phyloP scores from a whole-genome alignment of 768 basidiomycete species.

The Lactifluus volemus region DNA sequence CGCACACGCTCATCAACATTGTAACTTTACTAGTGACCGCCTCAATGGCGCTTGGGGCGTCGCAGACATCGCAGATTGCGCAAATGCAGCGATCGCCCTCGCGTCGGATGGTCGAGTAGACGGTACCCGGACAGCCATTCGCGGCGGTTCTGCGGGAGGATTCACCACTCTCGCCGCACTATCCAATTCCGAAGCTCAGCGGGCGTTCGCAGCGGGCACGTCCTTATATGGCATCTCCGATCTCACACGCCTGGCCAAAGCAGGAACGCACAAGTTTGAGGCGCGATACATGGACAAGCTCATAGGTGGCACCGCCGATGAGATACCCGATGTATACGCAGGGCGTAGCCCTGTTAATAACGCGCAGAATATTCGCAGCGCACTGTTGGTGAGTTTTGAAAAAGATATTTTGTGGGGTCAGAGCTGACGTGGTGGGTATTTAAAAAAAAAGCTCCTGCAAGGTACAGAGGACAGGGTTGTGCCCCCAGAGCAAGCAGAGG shows the following conservation, averaged over 20 bases:
- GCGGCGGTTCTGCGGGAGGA: conserved; percentile 51
- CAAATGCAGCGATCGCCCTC: conserved; percentile 44
- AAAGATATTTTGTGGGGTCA: too few relatives aligned
- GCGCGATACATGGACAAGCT: conserved; percentile 49
- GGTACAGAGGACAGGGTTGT: neutral
- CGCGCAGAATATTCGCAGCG: conserved; percentile 51
- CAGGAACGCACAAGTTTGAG: conserved; percentile 67
- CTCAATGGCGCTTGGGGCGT: conserved; percentile 65
- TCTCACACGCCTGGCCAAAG: conserved; percentile 40
- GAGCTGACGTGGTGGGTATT: too few relatives aligned
- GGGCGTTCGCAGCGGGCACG: conserved; percentile 52
- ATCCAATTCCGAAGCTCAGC: conserved; percentile 28
- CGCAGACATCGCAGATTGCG: conserved; percentile 61
- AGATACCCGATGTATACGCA: conserved; percentile 49
- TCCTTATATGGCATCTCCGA: conserved; percentile 66
- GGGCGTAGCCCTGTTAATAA: conserved; percentile 56
- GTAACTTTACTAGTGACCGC: conserved; percentile 33
- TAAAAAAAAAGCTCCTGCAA: neutral
- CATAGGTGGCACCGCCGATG: conserved; percentile 46
- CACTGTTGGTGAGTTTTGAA: conserved; percentile 49
- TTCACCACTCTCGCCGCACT: conserved; percentile 52
- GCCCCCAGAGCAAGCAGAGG: conserved; percentile 56
- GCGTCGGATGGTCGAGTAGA: conserved; percentile 50
- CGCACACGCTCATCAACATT: neutral
- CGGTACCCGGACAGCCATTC: conserved; percentile 51